Evolutionary conservation across 305 asterid genomes (phyloP).

Genomic region (Rubia tinctorum): DNA sequence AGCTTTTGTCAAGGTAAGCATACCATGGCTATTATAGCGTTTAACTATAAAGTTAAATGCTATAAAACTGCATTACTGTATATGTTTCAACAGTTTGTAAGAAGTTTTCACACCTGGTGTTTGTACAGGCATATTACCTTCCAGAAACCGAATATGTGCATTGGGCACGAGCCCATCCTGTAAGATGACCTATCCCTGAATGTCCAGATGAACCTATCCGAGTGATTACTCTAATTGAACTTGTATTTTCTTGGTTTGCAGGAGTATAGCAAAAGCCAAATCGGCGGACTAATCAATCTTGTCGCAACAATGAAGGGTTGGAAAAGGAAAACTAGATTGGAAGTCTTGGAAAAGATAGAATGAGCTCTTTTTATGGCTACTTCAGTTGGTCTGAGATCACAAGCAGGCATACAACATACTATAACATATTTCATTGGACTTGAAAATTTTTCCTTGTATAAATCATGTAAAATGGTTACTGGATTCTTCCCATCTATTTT

Average conservation of each 20-base stretch:
- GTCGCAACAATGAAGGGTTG: slow-evolving; percentile 94
- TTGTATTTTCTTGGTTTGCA: slow-evolving; percentile 26
- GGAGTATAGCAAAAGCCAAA: slow-evolving; percentile 86
- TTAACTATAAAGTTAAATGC: neutral
- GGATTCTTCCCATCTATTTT: slow-evolving; percentile 19
- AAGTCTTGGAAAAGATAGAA: slow-evolving; percentile 86
- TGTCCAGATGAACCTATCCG: neutral
- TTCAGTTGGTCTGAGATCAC: slow-evolving; percentile 12
- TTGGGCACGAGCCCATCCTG: slow-evolving; percentile 98
- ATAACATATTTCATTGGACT: slow-evolving; percentile 19
- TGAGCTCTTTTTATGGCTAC: slow-evolving; percentile 22
- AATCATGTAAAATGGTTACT: slow-evolving; percentile 40
- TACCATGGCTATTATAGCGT: neutral
- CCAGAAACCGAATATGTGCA: slow-evolving; percentile 98
- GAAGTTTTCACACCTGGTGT: neutral
- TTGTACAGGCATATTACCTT: slow-evolving; percentile 86
- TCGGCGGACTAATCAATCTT: slow-evolving; percentile 76
- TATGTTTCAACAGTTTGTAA: neutral
- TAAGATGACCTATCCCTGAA: slow-evolving; percentile 23
- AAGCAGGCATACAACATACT: slow-evolving; percentile 1
- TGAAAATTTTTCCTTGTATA: slow-evolving; percentile 16
- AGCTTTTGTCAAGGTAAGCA: slow-evolving; percentile 80
- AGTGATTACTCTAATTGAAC: neutral
- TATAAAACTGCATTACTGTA: neutral
- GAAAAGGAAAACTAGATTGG: slow-evolving; percentile 90